These are phyloP conservation scores for Aureobasidium sp. DNA, from an alignment of 2,329 filamentous ascomycete species.

Conservation along the genomic window DNA sequence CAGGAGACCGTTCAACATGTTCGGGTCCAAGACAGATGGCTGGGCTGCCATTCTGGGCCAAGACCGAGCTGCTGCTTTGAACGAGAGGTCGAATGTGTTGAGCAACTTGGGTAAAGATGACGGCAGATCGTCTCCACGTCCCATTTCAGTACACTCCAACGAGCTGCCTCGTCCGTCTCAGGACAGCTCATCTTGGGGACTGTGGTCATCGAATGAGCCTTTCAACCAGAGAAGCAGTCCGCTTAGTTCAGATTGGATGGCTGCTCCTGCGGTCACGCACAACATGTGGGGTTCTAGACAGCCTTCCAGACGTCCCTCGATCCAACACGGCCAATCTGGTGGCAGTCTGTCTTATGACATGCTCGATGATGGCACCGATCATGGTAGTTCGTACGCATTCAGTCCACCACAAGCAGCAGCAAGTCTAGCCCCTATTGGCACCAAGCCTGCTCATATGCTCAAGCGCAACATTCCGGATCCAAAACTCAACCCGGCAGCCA, in stretches of 20 bases:
- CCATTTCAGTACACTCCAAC: conserved; percentile 42
- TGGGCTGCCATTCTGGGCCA: conserved; percentile 39
- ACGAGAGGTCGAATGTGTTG: neutral
- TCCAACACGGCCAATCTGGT: conserved; percentile 64
- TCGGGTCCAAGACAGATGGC: conserved; percentile 46
- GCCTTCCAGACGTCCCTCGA: conserved; percentile 72
- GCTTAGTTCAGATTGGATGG: conserved; percentile 48
- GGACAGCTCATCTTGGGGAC: conserved; percentile 59
- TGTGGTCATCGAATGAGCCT: conserved; percentile 51
- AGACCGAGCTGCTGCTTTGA: conserved; percentile 30
- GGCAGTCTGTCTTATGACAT: conserved; percentile 52
- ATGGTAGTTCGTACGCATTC: conserved; percentile 39
- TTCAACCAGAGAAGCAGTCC: conserved; percentile 47
- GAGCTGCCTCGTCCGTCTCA: conserved; percentile 72
- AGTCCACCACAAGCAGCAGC: conserved; percentile 40
- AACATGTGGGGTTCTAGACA: conserved; percentile 52
- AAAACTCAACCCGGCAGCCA: conserved; percentile 81
- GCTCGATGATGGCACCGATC: conserved; percentile 43
- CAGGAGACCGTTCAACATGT: conserved; percentile 45
- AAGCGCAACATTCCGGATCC: conserved; percentile 28
- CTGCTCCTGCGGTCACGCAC: conserved; percentile 24
- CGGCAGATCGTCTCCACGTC: conserved; percentile 47
- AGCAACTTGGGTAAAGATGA: conserved; percentile 3
- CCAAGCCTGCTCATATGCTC: conserved; percentile 41
- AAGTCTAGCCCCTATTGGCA: conserved; percentile 65